phyloP scores from a whole-genome alignment of 331 rosid species.

The Phaseolus coccineus region DNA sequence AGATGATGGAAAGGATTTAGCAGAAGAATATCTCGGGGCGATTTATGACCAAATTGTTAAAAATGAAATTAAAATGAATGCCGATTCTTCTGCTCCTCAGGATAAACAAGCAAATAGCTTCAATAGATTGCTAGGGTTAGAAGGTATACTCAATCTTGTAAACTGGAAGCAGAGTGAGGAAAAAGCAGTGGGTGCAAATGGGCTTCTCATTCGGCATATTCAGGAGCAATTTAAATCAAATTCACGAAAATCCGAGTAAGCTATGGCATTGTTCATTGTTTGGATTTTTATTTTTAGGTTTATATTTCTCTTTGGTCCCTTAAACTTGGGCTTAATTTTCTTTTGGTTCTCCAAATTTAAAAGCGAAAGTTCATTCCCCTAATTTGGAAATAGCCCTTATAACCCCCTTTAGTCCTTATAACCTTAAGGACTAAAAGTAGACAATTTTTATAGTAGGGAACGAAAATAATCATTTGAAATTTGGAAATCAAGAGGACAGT shows the following conservation, averaged over 20 bases:
- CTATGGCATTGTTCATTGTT: conserved; percentile 41
- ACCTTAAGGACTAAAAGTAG: not conserved
- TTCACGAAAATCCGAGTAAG: conserved; percentile 99
- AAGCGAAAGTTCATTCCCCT: not conserved
- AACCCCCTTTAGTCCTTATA: not conserved
- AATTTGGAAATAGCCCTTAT: not conserved
- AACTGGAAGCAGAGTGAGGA: conserved; percentile 97
- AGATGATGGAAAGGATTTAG: conserved; percentile 96
- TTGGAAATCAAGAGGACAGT: not conserved
- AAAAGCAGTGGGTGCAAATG: conserved; percentile 95
- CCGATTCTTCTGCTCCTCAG: conserved; percentile 89
- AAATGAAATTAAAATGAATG: conserved; percentile 95
- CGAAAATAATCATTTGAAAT: not conserved
- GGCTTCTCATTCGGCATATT: conserved; percentile 91
- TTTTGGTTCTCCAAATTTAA: not conserved
- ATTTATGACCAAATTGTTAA: conserved; percentile 90
- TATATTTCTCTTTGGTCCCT: not conserved
- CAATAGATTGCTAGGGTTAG: conserved; percentile 89
- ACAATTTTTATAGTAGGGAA: not conserved
- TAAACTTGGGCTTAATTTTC: not conserved
- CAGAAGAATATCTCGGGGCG: conserved; percentile 93
- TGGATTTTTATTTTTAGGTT: conserved; percentile 2
- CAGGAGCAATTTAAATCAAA: conserved; percentile 96
- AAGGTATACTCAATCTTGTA: conserved; percentile 95
- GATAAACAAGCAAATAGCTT: conserved; percentile 94